Base-by-base conservation (phyloP, 2,329 filamentous ascomycete genomes). In the Fusarium sp. region DNA sequence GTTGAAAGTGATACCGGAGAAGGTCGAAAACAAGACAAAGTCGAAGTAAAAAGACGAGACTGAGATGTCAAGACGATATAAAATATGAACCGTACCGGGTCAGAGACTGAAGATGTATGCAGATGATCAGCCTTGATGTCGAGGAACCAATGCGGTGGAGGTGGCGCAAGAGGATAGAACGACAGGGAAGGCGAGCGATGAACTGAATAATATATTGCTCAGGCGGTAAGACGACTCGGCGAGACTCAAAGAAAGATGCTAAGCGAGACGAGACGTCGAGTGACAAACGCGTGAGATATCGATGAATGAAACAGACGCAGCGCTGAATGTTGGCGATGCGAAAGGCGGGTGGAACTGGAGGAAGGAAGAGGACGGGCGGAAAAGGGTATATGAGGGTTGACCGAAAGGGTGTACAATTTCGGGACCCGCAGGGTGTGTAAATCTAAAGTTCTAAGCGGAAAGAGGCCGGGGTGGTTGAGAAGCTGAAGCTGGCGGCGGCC, bases 361-460 rank as follows among this genome's bases (percentile, higher is more conserved):
- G 67, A 64, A 75, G 71, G 58, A 76, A 59, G 57, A 75, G 54
- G 64, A 74, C 69, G 71, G 65, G 76, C 69, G 71, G 60, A 70
- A 75, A 74, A 69, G 76, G 67, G 74, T 77, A 79, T 78, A 78
- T 77, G 73, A 77, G 70, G 67, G 50, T 71, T 59, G 67, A 61
- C 56, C 60, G 58, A 66, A 32, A 67, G 74, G 64, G 57, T 56
- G 67, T 58, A 33, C 56, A 56, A 43, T 61, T 60, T 50, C 57
- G 47, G 40, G 40, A 53, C 53, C 46, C 58, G 49, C 46, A 71
- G 71, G 73, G 67, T 46, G 66, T 72, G 68, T 61, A 47, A 42
- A 65, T 52, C 25, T 44, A 62, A 43, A 54, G 35, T 64, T 49
- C 23, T 38, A 61, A 43, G n/a, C 32, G 18, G 61, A 52, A 46